Conservation (phyloP, 2,329 filamentous ascomycete genomes). For the Aspergillus terreus region DNA sequence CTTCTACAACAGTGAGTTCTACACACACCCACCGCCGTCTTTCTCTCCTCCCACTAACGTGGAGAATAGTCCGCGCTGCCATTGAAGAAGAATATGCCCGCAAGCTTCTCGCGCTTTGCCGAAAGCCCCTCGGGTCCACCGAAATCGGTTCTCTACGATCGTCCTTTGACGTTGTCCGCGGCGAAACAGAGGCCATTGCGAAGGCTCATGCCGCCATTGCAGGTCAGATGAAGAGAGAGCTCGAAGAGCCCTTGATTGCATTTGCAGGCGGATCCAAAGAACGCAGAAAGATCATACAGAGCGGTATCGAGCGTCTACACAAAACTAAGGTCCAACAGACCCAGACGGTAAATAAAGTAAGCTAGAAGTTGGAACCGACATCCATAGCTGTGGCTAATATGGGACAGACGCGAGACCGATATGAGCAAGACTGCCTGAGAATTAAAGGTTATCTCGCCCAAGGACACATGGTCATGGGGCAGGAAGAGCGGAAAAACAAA, state of each 20-base stretch:
- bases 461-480: constrained; percentile 99
- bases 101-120: constrained; percentile 78
- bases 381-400: constrained; percentile 8
- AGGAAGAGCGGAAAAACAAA: constrained; percentile 98
- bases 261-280: constrained; percentile 97
- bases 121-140: constrained; percentile 83
- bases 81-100: constrained; percentile 96
- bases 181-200: constrained; percentile 87
- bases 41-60: constrained; percentile 7
- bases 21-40: neutral
- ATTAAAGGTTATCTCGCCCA: constrained; percentile 98
- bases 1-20: constrained; percentile 75
- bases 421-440: constrained; percentile 95
- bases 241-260: constrained; percentile 87
- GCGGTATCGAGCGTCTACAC: constrained; percentile 86
- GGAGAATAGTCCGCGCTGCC: constrained; percentile 67
- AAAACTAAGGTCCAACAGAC: constrained; percentile 94
- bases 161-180: constrained; percentile 82
- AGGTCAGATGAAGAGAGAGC: constrained; percentile 88
- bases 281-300: constrained; percentile 91
- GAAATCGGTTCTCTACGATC: constrained; percentile 78
- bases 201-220: constrained; percentile 91
- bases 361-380: neutral
- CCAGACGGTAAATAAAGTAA: constrained; percentile 83
- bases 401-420: constrained; percentile 75